Conservation (phyloP, 2,329 filamentous ascomycete genomes). For the Trichophyton benhamiae region DNA sequence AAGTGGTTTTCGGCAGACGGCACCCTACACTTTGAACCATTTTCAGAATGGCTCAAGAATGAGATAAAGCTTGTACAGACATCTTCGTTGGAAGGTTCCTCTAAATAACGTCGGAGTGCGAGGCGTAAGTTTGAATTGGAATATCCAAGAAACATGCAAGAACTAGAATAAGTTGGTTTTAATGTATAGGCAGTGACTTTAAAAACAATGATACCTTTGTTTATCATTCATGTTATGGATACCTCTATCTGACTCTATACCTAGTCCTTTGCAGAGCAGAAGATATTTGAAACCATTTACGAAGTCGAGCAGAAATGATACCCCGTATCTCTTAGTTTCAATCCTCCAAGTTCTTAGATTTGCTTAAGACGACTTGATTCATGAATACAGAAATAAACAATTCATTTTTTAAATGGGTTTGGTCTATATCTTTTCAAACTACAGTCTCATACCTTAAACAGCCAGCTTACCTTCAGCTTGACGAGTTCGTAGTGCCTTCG, state of each 20-base stretch:
- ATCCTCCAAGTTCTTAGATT: too few relatives aligned
- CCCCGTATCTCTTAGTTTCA: too few relatives aligned
- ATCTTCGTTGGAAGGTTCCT: slow-evolving; percentile 30
- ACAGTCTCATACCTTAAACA: not conserved
- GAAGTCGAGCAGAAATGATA: too few relatives aligned
- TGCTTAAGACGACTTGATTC: not conserved
- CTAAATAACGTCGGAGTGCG: not conserved
- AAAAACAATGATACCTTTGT: not conserved
- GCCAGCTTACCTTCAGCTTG: not conserved
- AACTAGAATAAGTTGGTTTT: not conserved
- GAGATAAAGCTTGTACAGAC: slow-evolving; percentile 40
- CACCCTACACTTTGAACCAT: slow-evolving; percentile 48
- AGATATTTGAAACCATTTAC: too few relatives aligned
- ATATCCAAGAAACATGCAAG: not conserved
- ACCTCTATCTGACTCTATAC: too few relatives aligned
- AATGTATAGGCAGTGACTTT: not conserved
- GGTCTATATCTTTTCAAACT: not conserved
- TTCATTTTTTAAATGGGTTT: not conserved
- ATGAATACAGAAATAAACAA: not conserved
- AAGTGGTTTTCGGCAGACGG: slow-evolving; percentile 49
- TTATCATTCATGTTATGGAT: not conserved
- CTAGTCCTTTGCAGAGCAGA: not conserved
- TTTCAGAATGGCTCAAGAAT: slow-evolving; percentile 49
- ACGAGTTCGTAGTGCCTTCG: slow-evolving; percentile 16
- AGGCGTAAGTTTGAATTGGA: not conserved